Conservation (phyloP, 129 eudicot genomes). For the Flaveria trinervia region DNA sequence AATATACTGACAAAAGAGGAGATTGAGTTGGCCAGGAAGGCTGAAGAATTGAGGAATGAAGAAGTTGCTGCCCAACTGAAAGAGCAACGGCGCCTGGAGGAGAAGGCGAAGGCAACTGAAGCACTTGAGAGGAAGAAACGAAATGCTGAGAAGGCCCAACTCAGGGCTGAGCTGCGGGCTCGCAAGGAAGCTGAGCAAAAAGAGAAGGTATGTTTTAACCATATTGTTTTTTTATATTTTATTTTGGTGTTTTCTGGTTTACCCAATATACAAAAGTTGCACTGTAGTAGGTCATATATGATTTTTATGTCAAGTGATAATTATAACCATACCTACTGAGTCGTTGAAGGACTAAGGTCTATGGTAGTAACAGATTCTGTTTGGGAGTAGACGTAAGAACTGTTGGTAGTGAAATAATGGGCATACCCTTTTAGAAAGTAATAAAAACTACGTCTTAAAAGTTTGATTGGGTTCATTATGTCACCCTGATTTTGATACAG, state of each 20-base stretch:
- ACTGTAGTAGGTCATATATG: neutral
- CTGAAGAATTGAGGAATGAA: slow-evolving; percentile 48
- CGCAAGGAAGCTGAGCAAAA: slow-evolving; percentile 68
- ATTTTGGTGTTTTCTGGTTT: neutral
- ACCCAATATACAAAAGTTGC: neutral
- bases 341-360: slow-evolving; percentile 6
- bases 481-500: neutral
- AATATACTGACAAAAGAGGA: slow-evolving; percentile 41
- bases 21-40: slow-evolving; percentile 56
- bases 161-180: slow-evolving; percentile 71
- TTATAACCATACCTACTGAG: slow-evolving; percentile 8
- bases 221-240: neutral
- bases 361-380: slow-evolving; percentile 12
- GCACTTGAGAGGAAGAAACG: slow-evolving; percentile 84
- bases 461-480: slow-evolving; percentile 17
- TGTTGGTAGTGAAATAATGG: slow-evolving; percentile 7
- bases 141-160: slow-evolving; percentile 76
- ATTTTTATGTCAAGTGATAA: neutral
- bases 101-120: slow-evolving; percentile 76
- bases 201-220: slow-evolving; percentile 31
- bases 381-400: neutral
- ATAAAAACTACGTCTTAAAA: neutral
- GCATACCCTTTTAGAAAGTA: neutral
- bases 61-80: slow-evolving; percentile 63
- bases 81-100: slow-evolving; percentile 77